phyloP scores from a whole-genome alignment of 805 yeast species.

The Grigorovia jiainica region DNA sequence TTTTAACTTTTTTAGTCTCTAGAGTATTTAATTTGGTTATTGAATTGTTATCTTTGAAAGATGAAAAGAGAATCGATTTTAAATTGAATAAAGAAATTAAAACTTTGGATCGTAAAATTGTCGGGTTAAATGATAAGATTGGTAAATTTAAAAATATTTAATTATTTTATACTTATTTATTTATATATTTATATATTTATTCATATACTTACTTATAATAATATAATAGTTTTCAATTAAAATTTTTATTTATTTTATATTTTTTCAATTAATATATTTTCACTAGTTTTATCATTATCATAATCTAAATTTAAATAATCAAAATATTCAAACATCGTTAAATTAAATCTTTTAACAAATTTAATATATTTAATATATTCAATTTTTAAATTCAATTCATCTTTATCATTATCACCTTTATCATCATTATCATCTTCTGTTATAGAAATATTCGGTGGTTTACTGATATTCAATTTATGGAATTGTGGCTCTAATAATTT shows the following conservation, averaged over 20 bases:
- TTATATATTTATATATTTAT: neutral
- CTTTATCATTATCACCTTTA: neutral
- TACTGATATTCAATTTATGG: neutral
- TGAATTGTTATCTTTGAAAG: constrained; percentile 59
- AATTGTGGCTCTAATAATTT: neutral
- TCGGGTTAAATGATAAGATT: constrained; percentile 55
- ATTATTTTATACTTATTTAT: neutral
- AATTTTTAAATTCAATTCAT: neutral
- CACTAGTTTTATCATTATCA: too few relatives aligned
- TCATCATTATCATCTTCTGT: neutral
- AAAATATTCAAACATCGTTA: constrained; percentile 20
- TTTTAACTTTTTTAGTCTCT: constrained; percentile 73
- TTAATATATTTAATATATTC: constrained; percentile 1
- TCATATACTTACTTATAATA: neutral
- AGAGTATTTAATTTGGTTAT: constrained; percentile 77
- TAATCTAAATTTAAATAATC: constrained; percentile 16
- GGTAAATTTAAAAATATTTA: constrained; percentile 39
- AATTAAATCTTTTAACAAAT: constrained; percentile 16
- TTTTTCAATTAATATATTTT: constrained; percentile 15
- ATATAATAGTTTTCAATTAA: neutral
- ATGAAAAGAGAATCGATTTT: constrained; percentile 30
- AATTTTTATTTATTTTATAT: too few relatives aligned
- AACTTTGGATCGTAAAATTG: constrained; percentile 36
- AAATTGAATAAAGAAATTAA: constrained; percentile 26
- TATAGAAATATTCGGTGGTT: too few relatives aligned